These are phyloP conservation scores for Cyberlindnera euphorbiiphila DNA, from an alignment of 805 yeast species.

Conservation along the genomic window DNA sequence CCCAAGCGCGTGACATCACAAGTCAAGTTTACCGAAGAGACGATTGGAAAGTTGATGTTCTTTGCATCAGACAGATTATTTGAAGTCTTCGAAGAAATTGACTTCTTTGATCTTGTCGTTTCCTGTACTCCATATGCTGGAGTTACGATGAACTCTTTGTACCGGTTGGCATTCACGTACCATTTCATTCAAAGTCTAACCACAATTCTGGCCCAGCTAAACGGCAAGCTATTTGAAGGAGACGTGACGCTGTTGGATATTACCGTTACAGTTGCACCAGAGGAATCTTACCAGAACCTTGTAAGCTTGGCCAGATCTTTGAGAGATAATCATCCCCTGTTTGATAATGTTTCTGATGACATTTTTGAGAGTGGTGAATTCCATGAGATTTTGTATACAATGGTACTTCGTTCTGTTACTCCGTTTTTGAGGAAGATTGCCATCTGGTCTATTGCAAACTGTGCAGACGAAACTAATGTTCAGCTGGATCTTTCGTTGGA, in stretches of 20 bases:
- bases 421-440: slow-evolving; percentile 65
- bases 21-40: slow-evolving; percentile 22
- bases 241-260: slow-evolving; percentile 35
- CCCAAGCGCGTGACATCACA: slow-evolving; percentile 4
- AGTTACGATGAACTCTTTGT: slow-evolving; percentile 42
- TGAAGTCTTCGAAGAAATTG: slow-evolving; percentile 37
- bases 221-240: slow-evolving; percentile 28
- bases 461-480: slow-evolving; percentile 42
- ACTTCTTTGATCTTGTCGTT: slow-evolving; percentile 52
- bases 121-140: slow-evolving; percentile 46
- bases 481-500: slow-evolving; percentile 26
- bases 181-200: slow-evolving; percentile 45
- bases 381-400: slow-evolving; percentile 43
- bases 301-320: slow-evolving; percentile 14
- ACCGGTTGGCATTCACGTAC: slow-evolving; percentile 46
- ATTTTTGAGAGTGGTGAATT: slow-evolving; percentile 25
- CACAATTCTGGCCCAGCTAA: slow-evolving; percentile 22
- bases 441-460: slow-evolving; percentile 49
- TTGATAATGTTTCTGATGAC: slow-evolving; percentile 29
- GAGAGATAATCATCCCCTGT: slow-evolving; percentile 28
- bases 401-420: slow-evolving; percentile 52
- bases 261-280: slow-evolving; percentile 22
- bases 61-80: slow-evolving; percentile 34
- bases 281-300: slow-evolving; percentile 7
- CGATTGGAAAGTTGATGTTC: slow-evolving; percentile 32